Evolutionary conservation across 208 protist genomes (phyloP), one percentile per base, ranked within the genome.

Genomic region (Sergeia podlipaevii): DNA sequence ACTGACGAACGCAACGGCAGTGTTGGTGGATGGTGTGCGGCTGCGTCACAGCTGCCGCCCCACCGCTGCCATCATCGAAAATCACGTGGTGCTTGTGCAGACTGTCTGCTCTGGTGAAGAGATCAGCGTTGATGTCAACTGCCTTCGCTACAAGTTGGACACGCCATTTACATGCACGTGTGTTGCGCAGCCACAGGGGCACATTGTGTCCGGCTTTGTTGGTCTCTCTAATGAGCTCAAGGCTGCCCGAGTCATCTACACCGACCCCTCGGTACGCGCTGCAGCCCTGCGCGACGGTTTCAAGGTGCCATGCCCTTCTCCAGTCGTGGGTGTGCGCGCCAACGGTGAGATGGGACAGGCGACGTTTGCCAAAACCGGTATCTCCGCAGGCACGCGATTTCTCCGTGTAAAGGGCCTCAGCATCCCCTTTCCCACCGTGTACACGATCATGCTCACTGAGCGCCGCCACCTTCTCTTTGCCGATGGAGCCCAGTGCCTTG

Each of bases 121-220:
- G 61, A 67, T 93, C 27, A 89, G 71, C 13, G 51, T 93, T 11
- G 74, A 93, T 53, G 49, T 93, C 13, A 82, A 73, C 63, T 82
- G 70, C 39, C 50, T 90, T 18, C 65, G 53, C 43, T 93, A 86
- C 69, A 43, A 11, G 23, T 59, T 93, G 37, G 60, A 64, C 26
- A 30, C 61, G 23, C 65, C 73, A 15, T 83, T 90, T 55, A 36
- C 32, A 30, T 93, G 85, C 57, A 60, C 29, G 18, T 89, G 85
- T 45, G 45, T 32, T 5, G 60, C 26, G 4, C 46, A 64, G 24
- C 51, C 21, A 0, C 26, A 38, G 10, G 7, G 23, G 21, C 85
- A 89, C 55, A 24, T 29, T 18, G 73, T 93, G 24, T 18, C n/a
- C 18, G 85, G 85, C 30, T 93, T 89, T 45, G 70, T 46, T 18